phyloP scores from a whole-genome alignment of 2,329 filamentous ascomycete genomes.

The Venturia oleaginea region DNA sequence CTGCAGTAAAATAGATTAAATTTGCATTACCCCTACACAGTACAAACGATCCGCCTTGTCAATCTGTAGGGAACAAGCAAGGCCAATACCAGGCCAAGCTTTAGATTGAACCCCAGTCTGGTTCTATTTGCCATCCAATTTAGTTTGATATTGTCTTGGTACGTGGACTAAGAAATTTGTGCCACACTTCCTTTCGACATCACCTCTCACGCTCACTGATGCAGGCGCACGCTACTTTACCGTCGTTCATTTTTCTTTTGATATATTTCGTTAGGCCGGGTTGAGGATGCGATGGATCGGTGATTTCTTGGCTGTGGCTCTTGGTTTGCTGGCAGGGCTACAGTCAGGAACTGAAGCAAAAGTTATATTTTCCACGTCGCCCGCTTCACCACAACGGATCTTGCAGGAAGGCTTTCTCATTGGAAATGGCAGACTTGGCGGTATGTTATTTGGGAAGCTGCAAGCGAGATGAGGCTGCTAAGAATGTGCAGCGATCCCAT shows the following conservation, averaged over 20 bases:
- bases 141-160: background rate
- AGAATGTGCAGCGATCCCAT: conserved; percentile 30
- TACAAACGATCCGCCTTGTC: background rate
- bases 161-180: background rate
- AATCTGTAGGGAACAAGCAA: background rate
- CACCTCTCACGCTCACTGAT: background rate
- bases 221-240: background rate
- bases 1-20: background rate
- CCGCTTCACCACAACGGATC: conserved; percentile 18
- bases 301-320: background rate
- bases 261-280: background rate
- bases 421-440: conserved; percentile 42
- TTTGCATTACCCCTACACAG: background rate
- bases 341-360: conserved; percentile 16
- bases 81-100: background rate
- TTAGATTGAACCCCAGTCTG: conserved; percentile 2
- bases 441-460: conserved; percentile 19
- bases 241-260: background rate
- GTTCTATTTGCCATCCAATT: background rate
- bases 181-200: background rate
- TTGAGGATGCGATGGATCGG: conserved; percentile 1
- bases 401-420: conserved; percentile 32
- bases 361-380: conserved; percentile 18
- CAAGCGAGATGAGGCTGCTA: background rate
- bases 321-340: conserved; percentile 4